These are phyloP conservation scores for Lablab purpureus DNA, from an alignment of 306 rosid species.

Conservation along the genomic window DNA sequence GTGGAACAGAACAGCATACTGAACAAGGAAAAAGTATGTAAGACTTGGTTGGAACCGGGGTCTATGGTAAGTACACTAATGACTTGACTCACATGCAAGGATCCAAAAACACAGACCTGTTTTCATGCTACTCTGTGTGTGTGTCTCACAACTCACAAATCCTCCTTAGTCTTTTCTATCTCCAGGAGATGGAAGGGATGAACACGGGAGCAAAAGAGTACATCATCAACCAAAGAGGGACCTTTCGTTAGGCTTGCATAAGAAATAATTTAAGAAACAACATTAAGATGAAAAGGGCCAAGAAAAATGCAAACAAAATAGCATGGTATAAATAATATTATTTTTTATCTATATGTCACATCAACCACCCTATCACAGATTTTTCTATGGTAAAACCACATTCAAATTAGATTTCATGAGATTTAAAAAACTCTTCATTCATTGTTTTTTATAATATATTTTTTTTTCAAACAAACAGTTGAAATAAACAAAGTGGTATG, in stretches of 20 bases:
- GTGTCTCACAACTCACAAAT: conserved; percentile 26
- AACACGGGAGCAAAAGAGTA: conserved; percentile 51
- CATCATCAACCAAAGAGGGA: conserved; percentile 48
- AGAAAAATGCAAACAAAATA: too few relatives aligned
- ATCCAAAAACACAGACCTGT: conserved; percentile 33
- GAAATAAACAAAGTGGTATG: too few relatives aligned
- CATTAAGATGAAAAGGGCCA: background rate
- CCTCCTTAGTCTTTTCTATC: conserved; percentile 27
- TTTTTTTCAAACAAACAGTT: too few relatives aligned
- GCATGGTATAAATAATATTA: background rate
- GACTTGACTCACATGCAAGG: conserved; percentile 48
- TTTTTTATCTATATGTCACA: background rate
- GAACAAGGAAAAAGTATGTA: conserved; percentile 47
- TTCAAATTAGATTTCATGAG: background rate
- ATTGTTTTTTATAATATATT: too few relatives aligned
- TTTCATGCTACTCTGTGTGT: conserved; percentile 10
- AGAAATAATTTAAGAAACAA: conserved; percentile 1
- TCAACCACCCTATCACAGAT: background rate
- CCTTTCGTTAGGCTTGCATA: conserved; percentile 29
- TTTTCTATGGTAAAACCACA: background rate
- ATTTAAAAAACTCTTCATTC: background rate
- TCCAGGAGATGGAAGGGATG: conserved; percentile 29
- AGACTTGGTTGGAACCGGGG: conserved; percentile 52
- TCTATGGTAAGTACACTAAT: conserved; percentile 35
- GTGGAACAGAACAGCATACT: conserved; percentile 46